Percentiles rank a stretch among this genome's conserved stretches.
Conservation (phyloP, 176 grass and related monocot species). For the Phragmites australis region DNA sequence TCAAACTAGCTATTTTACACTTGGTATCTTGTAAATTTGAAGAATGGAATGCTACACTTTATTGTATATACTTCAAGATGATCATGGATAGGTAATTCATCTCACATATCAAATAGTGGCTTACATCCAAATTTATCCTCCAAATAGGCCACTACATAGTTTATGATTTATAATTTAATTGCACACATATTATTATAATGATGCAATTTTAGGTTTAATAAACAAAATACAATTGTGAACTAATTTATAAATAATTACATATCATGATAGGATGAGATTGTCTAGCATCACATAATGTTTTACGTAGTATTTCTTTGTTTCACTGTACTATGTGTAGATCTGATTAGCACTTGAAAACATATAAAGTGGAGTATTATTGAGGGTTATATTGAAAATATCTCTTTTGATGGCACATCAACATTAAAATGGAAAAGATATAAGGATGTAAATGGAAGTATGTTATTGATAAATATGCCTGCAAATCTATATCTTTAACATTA, state of each 20-base stretch:
- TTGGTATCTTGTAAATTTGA: not conserved
- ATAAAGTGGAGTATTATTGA: too few relatives aligned
- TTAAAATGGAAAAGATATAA: not conserved
- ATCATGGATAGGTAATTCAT: not conserved
- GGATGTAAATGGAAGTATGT: not conserved
- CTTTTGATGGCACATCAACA: not conserved
- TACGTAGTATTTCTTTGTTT: too few relatives aligned
- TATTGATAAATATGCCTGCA: not conserved
- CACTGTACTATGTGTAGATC: too few relatives aligned
- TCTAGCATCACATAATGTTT: not conserved
- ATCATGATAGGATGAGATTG: not conserved
- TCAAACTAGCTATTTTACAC: not conserved
- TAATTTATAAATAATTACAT: not conserved
- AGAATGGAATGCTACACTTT: not conserved
- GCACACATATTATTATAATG: not conserved
- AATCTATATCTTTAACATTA: slow-evolving; percentile 23
- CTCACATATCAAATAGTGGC: not conserved
- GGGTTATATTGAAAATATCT: too few relatives aligned
- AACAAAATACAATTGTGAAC: not conserved
- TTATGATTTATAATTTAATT: not conserved
- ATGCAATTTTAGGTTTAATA: not conserved
- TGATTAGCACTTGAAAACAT: too few relatives aligned
- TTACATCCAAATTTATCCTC: not conserved
- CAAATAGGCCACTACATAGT: not conserved
- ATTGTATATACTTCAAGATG: not conserved